Conservation (phyloP, 768 basidiomycete genomes). For the Agaricus blazei region DNA sequence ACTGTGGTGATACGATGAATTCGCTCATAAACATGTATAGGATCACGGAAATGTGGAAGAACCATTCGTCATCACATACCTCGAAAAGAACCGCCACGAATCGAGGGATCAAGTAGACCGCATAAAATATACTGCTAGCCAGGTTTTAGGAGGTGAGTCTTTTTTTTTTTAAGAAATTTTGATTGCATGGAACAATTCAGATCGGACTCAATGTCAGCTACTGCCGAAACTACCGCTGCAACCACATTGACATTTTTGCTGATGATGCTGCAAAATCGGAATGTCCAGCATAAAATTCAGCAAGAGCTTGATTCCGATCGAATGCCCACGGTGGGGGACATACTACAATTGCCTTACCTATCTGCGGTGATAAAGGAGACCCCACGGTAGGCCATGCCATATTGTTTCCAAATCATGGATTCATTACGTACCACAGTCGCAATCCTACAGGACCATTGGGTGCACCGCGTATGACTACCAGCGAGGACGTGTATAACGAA, state of each 20-base stretch:
- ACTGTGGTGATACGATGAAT: neutral
- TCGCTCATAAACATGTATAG: neutral
- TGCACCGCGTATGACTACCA: slow-evolving; percentile 18
- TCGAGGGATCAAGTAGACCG: neutral
- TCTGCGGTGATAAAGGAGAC: slow-evolving; percentile 12
- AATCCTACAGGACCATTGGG: neutral
- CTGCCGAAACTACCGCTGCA: neutral
- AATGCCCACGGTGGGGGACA: slow-evolving; percentile 7
- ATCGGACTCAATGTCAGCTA: neutral
- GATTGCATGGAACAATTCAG: neutral
- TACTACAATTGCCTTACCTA: slow-evolving; percentile 8
- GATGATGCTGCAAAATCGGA: slow-evolving; percentile 9
- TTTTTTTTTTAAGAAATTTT: neutral
- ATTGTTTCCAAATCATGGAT: too few relatives aligned
- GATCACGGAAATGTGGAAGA: neutral
- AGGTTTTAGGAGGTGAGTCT: slow-evolving; percentile 4
- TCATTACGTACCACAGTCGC: neutral
- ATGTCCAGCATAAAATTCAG: slow-evolving; percentile 8
- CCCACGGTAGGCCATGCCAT: neutral
- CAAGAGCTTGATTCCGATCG: slow-evolving; percentile 12
- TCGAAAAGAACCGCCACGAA: neutral
- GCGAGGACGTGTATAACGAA: slow-evolving; percentile 36
- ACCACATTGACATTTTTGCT: slow-evolving; percentile 2
- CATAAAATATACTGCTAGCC: neutral
- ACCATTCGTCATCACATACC: neutral